Base-by-base conservation (phyloP, 2,329 filamentous ascomycete species). In the Pestalotiopsis fici region DNA sequence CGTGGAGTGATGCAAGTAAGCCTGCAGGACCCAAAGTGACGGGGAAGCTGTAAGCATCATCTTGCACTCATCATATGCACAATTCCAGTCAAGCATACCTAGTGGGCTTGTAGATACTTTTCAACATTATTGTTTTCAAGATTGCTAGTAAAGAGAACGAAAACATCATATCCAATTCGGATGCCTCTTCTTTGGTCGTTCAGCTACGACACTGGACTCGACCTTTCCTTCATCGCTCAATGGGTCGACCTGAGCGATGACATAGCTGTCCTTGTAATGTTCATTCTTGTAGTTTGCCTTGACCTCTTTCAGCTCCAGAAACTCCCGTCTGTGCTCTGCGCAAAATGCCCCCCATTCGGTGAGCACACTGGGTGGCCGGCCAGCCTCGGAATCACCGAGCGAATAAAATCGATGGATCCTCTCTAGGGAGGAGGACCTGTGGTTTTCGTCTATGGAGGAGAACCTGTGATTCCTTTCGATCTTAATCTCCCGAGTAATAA, bases 401-500 rank as follows among this genome's bases (percentile, higher is more conserved):
- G 15, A 47, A 11, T 11, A 9, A 9, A 50, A 27, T 21, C 23
- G 21, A 39, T 64, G 61, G 13, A 31, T 21, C 43, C 43, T n/a
- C 43, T 50, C 43, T 15, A 50, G 21, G 15, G 43, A 23, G 15
- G 43, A 50, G 28, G 27, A 21, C 18, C 43, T 27, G 56, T 68
- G 65, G 62, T 63, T 50, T 56, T 66, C 65, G n/a, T 67, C 66
- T n/a, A 67, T 64, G 21, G 65, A 61, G 54, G 67, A 68, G 68
- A 68, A 70, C 2, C 68, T 67, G 56, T 65, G 67, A 18, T 50
- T 57, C 28, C 71, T 69, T 7, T 70, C 73, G n/a, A 75, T 68
- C 23, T 74, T 68, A 57, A 80, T 74, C 62, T 80, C 78, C 13
- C 76, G 76, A 15, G 78, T 80, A 15, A 80, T 75, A 67, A 79